A percentile compares a stretch with the other conserved stretches of the same genome.
Conservation (phyloP, 805 yeast species). For the Kuraishia piskuri region DNA sequence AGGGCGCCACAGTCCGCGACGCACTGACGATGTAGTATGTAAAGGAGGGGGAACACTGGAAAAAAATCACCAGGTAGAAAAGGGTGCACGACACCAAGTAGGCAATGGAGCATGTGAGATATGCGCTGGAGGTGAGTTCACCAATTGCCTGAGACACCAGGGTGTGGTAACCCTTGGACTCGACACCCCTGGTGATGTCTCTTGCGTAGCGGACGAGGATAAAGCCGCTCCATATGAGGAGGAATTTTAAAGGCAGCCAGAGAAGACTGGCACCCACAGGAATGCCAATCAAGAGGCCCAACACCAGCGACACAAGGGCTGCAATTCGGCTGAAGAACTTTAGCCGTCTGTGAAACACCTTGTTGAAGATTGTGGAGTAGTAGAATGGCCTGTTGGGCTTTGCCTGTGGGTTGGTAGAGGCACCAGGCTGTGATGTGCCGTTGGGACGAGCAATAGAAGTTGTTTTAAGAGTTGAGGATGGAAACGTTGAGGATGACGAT, state of each 20-base stretch:
- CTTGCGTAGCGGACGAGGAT: conserved; percentile 19
- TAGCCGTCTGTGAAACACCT: conserved; percentile 17
- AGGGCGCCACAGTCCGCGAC: conserved; percentile 30
- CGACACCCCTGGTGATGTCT: conserved; percentile 17
- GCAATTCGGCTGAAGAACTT: conserved; percentile 19
- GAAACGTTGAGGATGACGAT: neutral
- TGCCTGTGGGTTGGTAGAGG: neutral
- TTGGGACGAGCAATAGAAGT: neutral
- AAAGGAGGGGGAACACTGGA: conserved; percentile 14
- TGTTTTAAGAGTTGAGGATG: neutral
- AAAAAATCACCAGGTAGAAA: conserved; percentile 11
- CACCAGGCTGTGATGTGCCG: no score
- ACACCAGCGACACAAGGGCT: conserved; percentile 11
- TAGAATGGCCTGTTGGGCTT: neutral
- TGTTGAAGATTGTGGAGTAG: conserved; percentile 15
- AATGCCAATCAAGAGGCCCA: conserved; percentile 13
- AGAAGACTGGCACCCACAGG: conserved; percentile 13
- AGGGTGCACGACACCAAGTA: conserved; percentile 13
- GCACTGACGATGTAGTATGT: conserved; percentile 22
- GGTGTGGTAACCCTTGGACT: conserved; percentile 15
- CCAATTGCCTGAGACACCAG: conserved; percentile 17
- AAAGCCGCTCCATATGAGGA: conserved; percentile 19
- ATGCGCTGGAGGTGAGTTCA: conserved; percentile 15
- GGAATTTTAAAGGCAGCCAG: conserved; percentile 17
- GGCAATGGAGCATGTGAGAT: conserved; percentile 13